Evolutionary conservation across 2,329 filamentous ascomycete species (phyloP).

Genomic region (Periglandula ipomoeae): DNA sequence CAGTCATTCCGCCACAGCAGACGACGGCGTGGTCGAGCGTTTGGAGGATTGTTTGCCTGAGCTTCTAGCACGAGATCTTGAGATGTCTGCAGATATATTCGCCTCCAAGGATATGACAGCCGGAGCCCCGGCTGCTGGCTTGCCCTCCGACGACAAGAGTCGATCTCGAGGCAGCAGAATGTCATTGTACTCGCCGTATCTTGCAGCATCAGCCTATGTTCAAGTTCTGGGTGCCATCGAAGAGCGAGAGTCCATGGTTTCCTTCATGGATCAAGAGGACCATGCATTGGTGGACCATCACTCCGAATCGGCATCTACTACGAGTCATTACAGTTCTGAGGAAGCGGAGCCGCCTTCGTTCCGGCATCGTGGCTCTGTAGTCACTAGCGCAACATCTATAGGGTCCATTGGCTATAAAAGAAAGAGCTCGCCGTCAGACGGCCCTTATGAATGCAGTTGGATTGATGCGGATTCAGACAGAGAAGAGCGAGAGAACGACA

Average conservation of each 20-base stretch:
- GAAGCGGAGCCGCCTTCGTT: constrained; percentile 24
- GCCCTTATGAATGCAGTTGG: constrained; percentile 24
- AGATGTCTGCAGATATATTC: constrained; percentile 39
- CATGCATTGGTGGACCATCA: constrained; percentile 13
- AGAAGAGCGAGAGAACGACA: constrained; percentile 15
- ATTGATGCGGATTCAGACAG: constrained; percentile 28
- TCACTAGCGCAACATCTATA: constrained; percentile 28
- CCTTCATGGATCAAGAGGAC: constrained; percentile 20
- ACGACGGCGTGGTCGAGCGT: constrained; percentile 20
- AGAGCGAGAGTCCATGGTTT: constrained; percentile 26
- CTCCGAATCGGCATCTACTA: constrained; percentile 26
- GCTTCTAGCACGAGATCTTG: constrained; percentile 44
- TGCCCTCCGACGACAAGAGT: constrained; percentile 22
- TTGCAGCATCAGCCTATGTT: constrained; percentile 20
- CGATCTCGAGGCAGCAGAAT: constrained; percentile 9
- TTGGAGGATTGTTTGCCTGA: constrained; percentile 43
- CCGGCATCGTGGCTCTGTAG: constrained; percentile 24
- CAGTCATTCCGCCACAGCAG: constrained; percentile 11
- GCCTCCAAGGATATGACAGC: constrained; percentile 42
- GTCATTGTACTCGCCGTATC: constrained; percentile 17
- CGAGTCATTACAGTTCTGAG: constrained; percentile 21
- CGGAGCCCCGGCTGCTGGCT: constrained; percentile 32
- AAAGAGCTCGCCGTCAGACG: constrained; percentile 11
- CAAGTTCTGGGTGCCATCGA: constrained; percentile 26
- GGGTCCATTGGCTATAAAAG: constrained; percentile 20